Conservation (phyloP, 2,329 filamentous ascomycete genomes). For the Trichoderma sp. region DNA sequence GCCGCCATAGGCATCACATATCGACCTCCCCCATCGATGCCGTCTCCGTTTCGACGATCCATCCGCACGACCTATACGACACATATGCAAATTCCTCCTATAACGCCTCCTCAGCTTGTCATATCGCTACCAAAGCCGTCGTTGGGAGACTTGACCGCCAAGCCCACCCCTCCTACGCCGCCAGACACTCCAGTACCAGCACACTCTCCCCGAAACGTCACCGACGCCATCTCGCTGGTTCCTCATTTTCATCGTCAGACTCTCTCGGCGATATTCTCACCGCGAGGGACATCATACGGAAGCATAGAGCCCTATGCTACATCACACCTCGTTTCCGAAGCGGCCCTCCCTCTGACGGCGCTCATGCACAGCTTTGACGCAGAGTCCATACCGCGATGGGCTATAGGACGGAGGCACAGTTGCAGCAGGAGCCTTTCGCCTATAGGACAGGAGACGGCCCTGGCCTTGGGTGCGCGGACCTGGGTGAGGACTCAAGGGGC, state of each 20-base stretch:
- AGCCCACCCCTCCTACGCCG: slow-evolving; percentile 36
- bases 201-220: slow-evolving; percentile 38
- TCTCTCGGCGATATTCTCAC: slow-evolving; percentile 65
- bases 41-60: slow-evolving; percentile 30
- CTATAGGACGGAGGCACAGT: slow-evolving; percentile 58
- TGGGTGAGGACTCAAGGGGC: slow-evolving; percentile 67
- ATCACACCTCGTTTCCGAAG: slow-evolving; percentile 57
- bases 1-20: slow-evolving; percentile 74
- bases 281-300: slow-evolving; percentile 61
- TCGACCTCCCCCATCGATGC: slow-evolving; percentile 52
- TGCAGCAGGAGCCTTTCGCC: slow-evolving; percentile 59
- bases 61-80: not conserved
- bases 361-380: slow-evolving; percentile 67
- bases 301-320: slow-evolving; percentile 58
- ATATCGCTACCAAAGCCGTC: slow-evolving; percentile 23
- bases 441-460: slow-evolving; percentile 59
- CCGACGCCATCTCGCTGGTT: slow-evolving; percentile 42
- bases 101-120: slow-evolving; percentile 23
- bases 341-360: slow-evolving; percentile 63
- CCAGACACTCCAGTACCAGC: slow-evolving; percentile 40
- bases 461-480: slow-evolving; percentile 53
- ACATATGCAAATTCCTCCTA: not conserved
- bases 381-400: slow-evolving; percentile 62
- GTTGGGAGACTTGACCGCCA: slow-evolving; percentile 7
- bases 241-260: slow-evolving; percentile 46